phyloP scores from a whole-genome alignment of 805 yeast genomes.

The Kazachstania kunashirensis region DNA sequence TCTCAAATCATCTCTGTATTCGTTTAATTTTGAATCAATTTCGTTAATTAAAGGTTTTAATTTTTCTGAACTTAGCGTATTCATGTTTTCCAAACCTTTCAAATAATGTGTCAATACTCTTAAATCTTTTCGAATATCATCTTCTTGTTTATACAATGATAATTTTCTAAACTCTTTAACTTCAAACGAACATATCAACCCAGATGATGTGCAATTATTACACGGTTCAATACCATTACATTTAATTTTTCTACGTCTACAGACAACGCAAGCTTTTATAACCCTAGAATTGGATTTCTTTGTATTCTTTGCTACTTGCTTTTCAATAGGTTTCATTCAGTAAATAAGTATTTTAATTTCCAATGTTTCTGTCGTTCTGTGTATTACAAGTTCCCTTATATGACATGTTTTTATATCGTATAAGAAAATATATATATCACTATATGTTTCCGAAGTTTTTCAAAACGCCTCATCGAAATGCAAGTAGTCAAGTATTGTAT shows the following conservation, averaged over 20 bases:
- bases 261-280: conserved; percentile 44
- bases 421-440: no score
- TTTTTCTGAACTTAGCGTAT: not conserved
- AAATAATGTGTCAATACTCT: conserved; percentile 2
- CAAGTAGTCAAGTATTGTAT: no score
- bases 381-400: no score
- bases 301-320: not conserved
- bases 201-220: conserved; percentile 30
- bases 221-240: conserved; percentile 50
- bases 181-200: conserved; percentile 6
- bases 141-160: conserved; percentile 5
- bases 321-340: no score
- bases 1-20: conserved; percentile 6
- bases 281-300: conserved; percentile 1
- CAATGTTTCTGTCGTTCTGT: no score
- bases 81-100: conserved; percentile 3
- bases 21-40: conserved; percentile 4
- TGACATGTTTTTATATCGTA: no score
- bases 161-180: not conserved
- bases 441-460: no score
- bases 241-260: conserved; percentile 46
- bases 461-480: no score
- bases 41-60: conserved; percentile 2
- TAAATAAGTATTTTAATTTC: no score
- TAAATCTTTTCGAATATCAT: conserved; percentile 8